Conservation (phyloP, 1,139 yeast species). For the Spathaspora sp. region DNA sequence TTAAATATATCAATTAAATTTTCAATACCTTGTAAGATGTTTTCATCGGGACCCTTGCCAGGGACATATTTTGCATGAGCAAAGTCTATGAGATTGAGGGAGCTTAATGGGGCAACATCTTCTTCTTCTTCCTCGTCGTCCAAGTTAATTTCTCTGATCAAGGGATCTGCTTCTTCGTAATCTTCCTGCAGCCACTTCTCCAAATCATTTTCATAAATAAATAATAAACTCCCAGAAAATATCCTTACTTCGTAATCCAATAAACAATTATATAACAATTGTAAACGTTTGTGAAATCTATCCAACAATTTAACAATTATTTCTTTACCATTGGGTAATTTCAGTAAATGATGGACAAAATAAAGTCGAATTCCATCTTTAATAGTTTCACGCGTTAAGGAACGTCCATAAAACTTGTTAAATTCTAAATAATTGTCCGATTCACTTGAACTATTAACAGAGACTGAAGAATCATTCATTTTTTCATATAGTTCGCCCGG, state of each 20-base stretch:
- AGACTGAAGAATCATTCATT: constrained; percentile 17
- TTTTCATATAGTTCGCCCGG: constrained; percentile 15
- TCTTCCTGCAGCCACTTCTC: constrained; percentile 42
- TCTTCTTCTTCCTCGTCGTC: constrained; percentile 33
- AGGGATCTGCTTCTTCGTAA: constrained; percentile 36
- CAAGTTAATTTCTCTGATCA: constrained; percentile 29
- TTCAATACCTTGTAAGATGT: constrained; percentile 65
- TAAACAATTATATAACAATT: constrained; percentile 63
- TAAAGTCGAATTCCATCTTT: constrained; percentile 51
- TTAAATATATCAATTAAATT: constrained; percentile 51
- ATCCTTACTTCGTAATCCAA: constrained; percentile 62
- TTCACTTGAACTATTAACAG: constrained; percentile 10
- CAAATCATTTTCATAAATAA: constrained; percentile 70
- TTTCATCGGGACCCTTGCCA: constrained; percentile 71
- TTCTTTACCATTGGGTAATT: constrained; percentile 2
- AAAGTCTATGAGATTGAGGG: constrained; percentile 76
- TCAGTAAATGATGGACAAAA: constrained; percentile 12
- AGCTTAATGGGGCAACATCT: constrained; percentile 26
- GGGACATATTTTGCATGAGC: constrained; percentile 75
- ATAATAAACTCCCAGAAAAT: constrained; percentile 71
- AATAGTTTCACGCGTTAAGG: constrained; percentile 45
- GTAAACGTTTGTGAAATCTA: constrained; percentile 57
- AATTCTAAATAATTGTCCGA: constrained; percentile 45
- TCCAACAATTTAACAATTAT: constrained; percentile 25
- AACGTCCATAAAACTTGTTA: constrained; percentile 73